Percentiles rank a stretch among this genome's conserved stretches.
Conservation (phyloP, 2,329 filamentous ascomycete species). For the Aspergillus pseudoterreus region DNA sequence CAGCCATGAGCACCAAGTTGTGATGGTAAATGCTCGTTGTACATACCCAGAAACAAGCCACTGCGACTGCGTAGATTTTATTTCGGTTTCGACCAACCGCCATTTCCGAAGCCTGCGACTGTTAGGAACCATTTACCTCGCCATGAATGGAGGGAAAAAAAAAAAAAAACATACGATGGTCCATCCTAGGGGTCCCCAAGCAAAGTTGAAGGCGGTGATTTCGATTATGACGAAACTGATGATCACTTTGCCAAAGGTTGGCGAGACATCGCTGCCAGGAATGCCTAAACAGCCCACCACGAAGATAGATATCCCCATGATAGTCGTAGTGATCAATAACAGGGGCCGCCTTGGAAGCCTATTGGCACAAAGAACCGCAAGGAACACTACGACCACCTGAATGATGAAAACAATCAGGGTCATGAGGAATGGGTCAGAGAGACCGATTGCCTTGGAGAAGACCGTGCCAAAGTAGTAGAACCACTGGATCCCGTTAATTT, state of each 20-base stretch:
- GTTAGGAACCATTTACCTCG: neutral
- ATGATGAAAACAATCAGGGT: slow-evolving; percentile 1
- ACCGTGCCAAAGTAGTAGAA: neutral
- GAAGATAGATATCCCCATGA: slow-evolving; percentile 2
- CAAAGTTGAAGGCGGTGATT: slow-evolving; percentile 2
- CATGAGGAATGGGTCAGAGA: slow-evolving; percentile 1
- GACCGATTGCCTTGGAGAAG: slow-evolving; percentile 1
- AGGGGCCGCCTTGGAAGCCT: no score
- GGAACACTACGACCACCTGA: neutral
- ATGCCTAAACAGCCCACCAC: neutral
- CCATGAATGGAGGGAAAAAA: neutral
- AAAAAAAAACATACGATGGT: neutral
- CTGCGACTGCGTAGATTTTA: neutral
- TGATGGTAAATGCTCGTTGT: no score
- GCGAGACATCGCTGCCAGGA: neutral
- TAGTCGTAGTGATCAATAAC: neutral
- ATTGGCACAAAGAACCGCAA: neutral
- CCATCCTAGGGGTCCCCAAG: slow-evolving; percentile 1
- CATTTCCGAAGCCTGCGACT: neutral
- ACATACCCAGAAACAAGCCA: slow-evolving; percentile 1
- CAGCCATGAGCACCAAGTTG: neutral
- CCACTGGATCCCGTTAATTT: no score
- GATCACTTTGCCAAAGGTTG: neutral
- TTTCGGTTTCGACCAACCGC: slow-evolving; percentile 1
- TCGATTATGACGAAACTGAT: slow-evolving; percentile 1